phyloP scores from a whole-genome alignment of 2,329 filamentous ascomycete species.

The Hymenoscyphus fructigenus region DNA sequence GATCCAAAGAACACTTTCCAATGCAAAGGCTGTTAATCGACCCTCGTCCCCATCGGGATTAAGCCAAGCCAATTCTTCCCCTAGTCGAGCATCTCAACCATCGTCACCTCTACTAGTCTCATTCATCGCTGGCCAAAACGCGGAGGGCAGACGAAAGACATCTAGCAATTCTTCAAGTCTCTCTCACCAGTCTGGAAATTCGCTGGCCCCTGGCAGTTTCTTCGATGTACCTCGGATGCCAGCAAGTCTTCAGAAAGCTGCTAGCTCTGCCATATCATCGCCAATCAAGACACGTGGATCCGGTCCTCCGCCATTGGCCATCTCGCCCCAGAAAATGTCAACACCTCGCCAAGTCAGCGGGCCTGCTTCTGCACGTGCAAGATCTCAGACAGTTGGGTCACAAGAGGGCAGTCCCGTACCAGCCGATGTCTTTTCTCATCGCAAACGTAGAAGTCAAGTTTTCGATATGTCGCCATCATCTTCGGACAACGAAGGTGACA shows the following conservation, averaged over 20 bases:
- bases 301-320: slow-evolving; percentile 47
- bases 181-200: slow-evolving; percentile 72
- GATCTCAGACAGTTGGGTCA: slow-evolving; percentile 91
- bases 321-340: slow-evolving; percentile 63
- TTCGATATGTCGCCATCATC: slow-evolving; percentile 97
- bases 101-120: slow-evolving; percentile 94
- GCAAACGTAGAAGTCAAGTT: slow-evolving; percentile 89
- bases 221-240: slow-evolving; percentile 69
- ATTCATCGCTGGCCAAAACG: slow-evolving; percentile 81
- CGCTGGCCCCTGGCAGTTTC: slow-evolving; percentile 68
- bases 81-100: slow-evolving; percentile 78
- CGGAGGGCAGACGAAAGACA: slow-evolving; percentile 80
- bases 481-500: slow-evolving; percentile 93
- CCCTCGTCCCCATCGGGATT: slow-evolving; percentile 83
- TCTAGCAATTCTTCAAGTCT: slow-evolving; percentile 85
- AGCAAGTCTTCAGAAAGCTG: slow-evolving; percentile 59
- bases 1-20: slow-evolving; percentile 78
- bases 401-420: slow-evolving; percentile 80
- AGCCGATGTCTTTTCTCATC: slow-evolving; percentile 68
- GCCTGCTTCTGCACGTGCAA: slow-evolving; percentile 67
- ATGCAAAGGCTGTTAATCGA: slow-evolving; percentile 73
- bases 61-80: slow-evolving; percentile 80
- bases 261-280: slow-evolving; percentile 52
- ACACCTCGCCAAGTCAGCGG: slow-evolving; percentile 62
- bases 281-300: slow-evolving; percentile 55